Evolutionary conservation across 805 yeast species (phyloP), one percentile per base, ranked within the genome.

Genomic region (Allodekkera sacchari): DNA sequence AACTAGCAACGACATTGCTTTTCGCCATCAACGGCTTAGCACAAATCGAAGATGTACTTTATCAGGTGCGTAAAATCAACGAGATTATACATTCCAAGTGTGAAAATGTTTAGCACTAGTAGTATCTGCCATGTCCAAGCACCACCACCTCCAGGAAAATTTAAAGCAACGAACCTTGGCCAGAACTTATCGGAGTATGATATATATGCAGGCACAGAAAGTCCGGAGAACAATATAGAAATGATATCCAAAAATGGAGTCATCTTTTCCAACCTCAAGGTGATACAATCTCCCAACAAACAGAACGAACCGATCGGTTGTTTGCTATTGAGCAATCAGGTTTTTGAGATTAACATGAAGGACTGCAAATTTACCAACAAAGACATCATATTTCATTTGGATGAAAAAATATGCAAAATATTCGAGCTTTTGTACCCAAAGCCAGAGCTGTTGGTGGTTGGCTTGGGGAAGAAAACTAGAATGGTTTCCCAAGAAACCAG

Each of bases 371-470:
- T 48, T 6, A 23, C 47, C 33, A 18, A 32, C 15, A 42, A 44
- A 22, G 53, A 62, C 13, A 45, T 53, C n/a, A 71, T 74, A 2
- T 65, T 67, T 35, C 70, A 70, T 28, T 47, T 59, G 7, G 32
- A 40, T 16, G 29, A 38, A 4, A 61, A 62, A 10, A 49, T 79
- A 4, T 64, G 79, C 34, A 65, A 63, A 13, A 57, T 74, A 6
- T 66, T 82, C 32, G 61, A 61, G 14, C 56, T 73, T 5, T 52
- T 79, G 1, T 74, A 76, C 50, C 94, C 94, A 4, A 75, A 76
- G 46, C 94, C 94, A 0, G 94, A 83, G 47, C 61, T 83, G 27
- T 44, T 81, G 29, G 76, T 82, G 6, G 55, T 83, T 12, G 94
- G 94, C 1, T 57, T 81, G 16, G 94, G 94, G 0, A 60, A 62